Evolutionary conservation across 441 rosid genomes (phyloP).

Genomic region (Pelargonium fulgidum): DNA sequence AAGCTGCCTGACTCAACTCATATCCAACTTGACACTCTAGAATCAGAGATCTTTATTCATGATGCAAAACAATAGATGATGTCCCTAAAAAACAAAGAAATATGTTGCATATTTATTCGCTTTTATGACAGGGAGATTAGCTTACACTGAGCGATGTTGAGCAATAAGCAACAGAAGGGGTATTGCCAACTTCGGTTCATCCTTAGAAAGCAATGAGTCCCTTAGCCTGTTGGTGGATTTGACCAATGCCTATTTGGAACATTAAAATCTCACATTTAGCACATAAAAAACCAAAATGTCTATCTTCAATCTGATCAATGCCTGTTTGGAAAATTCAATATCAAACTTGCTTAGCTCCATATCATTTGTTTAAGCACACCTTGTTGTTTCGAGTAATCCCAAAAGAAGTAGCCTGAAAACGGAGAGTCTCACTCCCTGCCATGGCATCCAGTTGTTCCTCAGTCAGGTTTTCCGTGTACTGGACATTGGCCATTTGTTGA

Average conservation of each 20-base stretch:
- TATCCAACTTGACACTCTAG: not conserved
- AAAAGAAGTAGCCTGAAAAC: slow-evolving; percentile 96
- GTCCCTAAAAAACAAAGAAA: not conserved
- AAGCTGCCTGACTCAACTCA: not conserved
- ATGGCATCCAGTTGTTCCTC: slow-evolving; percentile 99
- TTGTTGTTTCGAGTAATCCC: slow-evolving; percentile 91
- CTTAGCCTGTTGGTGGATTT: slow-evolving; percentile 92
- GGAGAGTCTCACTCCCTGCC: slow-evolving; percentile 99
- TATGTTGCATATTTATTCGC: not conserved
- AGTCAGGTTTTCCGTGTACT: slow-evolving; percentile 94
- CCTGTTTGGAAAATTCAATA: slow-evolving; percentile 43
- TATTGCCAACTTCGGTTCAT: slow-evolving; percentile 90
- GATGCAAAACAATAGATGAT: not conserved
- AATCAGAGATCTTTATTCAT: not conserved
- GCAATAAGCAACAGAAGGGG: slow-evolving; percentile 92
- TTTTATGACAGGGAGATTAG: slow-evolving; percentile 47
- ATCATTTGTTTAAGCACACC: slow-evolving; percentile 35
- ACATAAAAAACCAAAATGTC: slow-evolving; percentile 5
- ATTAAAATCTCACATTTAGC: slow-evolving; percentile 11
- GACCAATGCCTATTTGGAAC: slow-evolving; percentile 67
- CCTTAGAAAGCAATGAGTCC: slow-evolving; percentile 92
- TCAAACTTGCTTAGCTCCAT: slow-evolving; percentile 1
- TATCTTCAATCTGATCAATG: slow-evolving; percentile 31
- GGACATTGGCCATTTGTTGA: slow-evolving; percentile 99
- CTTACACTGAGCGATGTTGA: slow-evolving; percentile 98